phyloP scores from a whole-genome alignment of 116 monocot genomes.

The Phalaenopsis hybrid region DNA sequence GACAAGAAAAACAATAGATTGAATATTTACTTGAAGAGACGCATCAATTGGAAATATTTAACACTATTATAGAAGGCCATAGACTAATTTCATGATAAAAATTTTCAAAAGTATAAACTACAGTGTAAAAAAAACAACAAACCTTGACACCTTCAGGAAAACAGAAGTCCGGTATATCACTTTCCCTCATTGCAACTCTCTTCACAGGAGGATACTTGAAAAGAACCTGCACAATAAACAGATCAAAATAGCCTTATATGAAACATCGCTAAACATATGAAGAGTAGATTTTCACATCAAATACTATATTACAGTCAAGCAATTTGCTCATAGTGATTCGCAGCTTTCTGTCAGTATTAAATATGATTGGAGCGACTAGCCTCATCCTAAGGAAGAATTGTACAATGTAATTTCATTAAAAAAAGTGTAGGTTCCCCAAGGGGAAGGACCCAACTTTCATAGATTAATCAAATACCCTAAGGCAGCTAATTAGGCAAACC shows the following conservation, averaged over 20 bases:
- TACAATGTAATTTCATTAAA: background rate
- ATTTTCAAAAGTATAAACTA: background rate
- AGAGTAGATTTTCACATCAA: background rate
- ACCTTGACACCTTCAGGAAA: conserved; percentile 98
- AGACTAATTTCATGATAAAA: background rate
- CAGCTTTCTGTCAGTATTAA: background rate
- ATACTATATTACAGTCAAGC: background rate
- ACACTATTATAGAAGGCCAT: background rate
- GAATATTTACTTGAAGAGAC: background rate
- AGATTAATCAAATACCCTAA: background rate
- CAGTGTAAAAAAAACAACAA: conserved; percentile 6
- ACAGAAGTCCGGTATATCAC: conserved; percentile 80
- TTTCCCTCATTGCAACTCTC: conserved; percentile 60
- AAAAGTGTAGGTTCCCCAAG: background rate
- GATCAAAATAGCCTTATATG: background rate
- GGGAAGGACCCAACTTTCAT: background rate
- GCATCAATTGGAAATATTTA: background rate
- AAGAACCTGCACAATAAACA: conserved; percentile 46
- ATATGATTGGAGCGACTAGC: background rate
- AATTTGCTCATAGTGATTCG: background rate
- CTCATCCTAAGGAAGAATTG: background rate
- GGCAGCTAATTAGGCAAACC: background rate
- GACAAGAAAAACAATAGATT: too few species aligned
- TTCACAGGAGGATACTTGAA: conserved; percentile 94
- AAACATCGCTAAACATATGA: background rate